Base-by-base conservation (phyloP, 805 yeast genomes). In the Saccharomycopsis fodiens region DNA sequence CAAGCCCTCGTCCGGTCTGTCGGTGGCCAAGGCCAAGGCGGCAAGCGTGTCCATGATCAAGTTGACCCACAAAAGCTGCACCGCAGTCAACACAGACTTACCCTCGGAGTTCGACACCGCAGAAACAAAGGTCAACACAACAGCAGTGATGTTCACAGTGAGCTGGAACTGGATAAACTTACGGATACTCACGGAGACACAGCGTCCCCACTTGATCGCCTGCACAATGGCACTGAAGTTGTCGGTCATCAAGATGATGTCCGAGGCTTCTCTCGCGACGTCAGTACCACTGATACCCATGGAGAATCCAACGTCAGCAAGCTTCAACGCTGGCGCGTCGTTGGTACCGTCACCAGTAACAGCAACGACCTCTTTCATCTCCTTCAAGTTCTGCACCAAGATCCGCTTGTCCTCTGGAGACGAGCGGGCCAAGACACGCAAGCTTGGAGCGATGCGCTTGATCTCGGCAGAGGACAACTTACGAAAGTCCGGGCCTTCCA, bases 291-390 rank as follows among this genome's bases (percentile, higher is more conserved):
- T 75, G 50, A 89, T 86, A 54, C 99, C 99, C 99, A 93, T 93
- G 2, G 97, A 85, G 60, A 93, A 91, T 1, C 99, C 99, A 48
- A 93, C 95, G 66, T 93, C 97, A 0, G 98, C 99, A 48, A 89
- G 71, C 59, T 91, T 87, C 59, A 93, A 73, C 2, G 98, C 97
- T 13, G 97, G 97, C 0, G 97, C 98, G 72, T 93, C 99, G 62
- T 93, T 93, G 6, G 97, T 91, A 65, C 99, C 99, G 63, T 93
- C 99, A 60, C 98, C 99, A 32, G 99, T 93, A 30, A 91, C 97
- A 1, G 98, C 98, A 41, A 93, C 98, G 30, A 91, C 95, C 59
- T 93, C 97, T 20, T 94, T 95, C 59, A 79, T 71, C 31, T 72
- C 69, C 57, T 82, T 80, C 55, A 93, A 69, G 10, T 88, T 79